These are phyloP conservation scores for Vitellaria paradoxa DNA, from an alignment of 179 eudicot genomes.

Conservation along the genomic window DNA sequence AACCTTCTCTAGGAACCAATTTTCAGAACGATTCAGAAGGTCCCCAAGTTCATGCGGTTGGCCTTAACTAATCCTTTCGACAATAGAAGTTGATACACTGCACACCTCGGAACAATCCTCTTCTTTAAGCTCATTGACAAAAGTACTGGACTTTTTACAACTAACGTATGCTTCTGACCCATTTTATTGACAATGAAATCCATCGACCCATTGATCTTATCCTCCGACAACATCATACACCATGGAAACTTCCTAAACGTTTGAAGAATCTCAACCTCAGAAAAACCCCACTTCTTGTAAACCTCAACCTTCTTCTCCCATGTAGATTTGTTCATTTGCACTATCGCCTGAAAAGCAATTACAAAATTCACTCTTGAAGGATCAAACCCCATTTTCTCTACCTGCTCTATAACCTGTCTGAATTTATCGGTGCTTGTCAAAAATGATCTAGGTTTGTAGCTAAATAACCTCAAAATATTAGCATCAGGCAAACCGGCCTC, in stretches of 20 bases:
- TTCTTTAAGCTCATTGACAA: constrained; percentile 19
- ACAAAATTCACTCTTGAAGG: constrained; percentile 17
- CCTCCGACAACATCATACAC: constrained; percentile 28
- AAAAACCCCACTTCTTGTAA: constrained; percentile 35
- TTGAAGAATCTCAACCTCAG: constrained; percentile 21
- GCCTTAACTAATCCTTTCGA: constrained; percentile 1
- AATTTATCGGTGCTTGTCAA: neutral
- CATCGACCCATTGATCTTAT: constrained; percentile 21
- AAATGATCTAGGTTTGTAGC: neutral
- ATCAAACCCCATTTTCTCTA: constrained; percentile 22
- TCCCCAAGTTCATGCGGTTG: neutral
- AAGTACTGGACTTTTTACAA: neutral
- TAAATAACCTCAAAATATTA: neutral
- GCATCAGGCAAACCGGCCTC: constrained; percentile 19
- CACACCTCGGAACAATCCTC: constrained; percentile 20
- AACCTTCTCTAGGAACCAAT: neutral
- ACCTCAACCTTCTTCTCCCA: constrained; percentile 26
- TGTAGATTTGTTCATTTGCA: neutral
- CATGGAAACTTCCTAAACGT: constrained; percentile 30
- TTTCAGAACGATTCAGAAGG: neutral
- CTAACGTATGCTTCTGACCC: constrained; percentile 8
- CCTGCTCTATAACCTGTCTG: constrained; percentile 16
- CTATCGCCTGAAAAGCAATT: constrained; percentile 3
- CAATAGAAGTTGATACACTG: constrained; percentile 8
- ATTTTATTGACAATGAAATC: constrained; percentile 28